A percentile compares a stretch with the other conserved stretches of the same genome.
These are phyloP conservation scores for Coccomyxa sp. DNA, from an alignment of 139 green algal species.

Conservation along the genomic window DNA sequence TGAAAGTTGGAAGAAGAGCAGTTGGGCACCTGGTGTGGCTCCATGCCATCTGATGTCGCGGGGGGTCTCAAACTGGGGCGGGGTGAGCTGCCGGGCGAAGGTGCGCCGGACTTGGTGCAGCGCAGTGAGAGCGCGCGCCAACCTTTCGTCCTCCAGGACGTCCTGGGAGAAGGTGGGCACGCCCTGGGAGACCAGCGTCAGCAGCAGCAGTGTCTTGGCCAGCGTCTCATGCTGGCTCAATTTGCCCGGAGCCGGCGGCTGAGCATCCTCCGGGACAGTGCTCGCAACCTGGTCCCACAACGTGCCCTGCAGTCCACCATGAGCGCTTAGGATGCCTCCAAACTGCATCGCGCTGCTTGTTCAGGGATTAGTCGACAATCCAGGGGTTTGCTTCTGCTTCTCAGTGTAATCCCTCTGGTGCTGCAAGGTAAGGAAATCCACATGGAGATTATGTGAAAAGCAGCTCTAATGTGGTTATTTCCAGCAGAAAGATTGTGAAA, in stretches of 20 bases:
- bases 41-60: slow-evolving; percentile 42
- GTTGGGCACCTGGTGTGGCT: slow-evolving; percentile 3
- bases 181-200: slow-evolving; percentile 38
- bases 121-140: slow-evolving; percentile 33
- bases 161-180: slow-evolving; percentile 31
- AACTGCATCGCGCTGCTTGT: not conserved
- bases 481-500: too few relatives aligned
- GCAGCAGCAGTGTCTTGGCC: slow-evolving; percentile 31
- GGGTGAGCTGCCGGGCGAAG: slow-evolving; percentile 39
- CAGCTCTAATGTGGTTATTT: not conserved
- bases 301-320: not conserved
- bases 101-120: slow-evolving; percentile 20
- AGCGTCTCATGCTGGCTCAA: slow-evolving; percentile 14
- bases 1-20: too few relatives aligned
- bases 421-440: not conserved
- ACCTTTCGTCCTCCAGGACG: slow-evolving; percentile 17
- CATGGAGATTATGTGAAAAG: not conserved
- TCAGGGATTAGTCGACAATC: not conserved
- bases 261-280: not conserved
- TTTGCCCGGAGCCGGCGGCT: not conserved
- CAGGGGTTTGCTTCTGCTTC: not conserved
- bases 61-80: slow-evolving; percentile 32
- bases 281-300: not conserved
- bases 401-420: not conserved
- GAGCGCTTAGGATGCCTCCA: not conserved